Conservation (phyloP, 2,329 filamentous ascomycete genomes). For the Pseudocercospora crystallina region DNA sequence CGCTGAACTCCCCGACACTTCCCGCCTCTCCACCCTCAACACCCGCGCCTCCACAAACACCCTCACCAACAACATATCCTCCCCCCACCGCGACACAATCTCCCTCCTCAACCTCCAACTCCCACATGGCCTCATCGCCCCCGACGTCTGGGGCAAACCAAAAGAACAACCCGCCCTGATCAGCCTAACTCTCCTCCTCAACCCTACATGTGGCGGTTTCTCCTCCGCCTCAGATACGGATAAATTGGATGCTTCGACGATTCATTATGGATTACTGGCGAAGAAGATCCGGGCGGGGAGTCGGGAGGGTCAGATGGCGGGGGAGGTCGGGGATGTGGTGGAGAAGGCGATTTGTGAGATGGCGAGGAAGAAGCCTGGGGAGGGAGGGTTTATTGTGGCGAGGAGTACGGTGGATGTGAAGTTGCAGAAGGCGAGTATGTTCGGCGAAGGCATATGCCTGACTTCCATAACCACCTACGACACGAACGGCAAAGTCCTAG, state of each 20-base stretch:
- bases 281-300: conserved; percentile 54
- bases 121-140: conserved; percentile 53
- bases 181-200: conserved; percentile 60
- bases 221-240: conserved; percentile 59
- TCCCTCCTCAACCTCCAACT: conserved; percentile 63
- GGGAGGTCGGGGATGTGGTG: conserved; percentile 24
- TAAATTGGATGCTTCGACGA: conserved; percentile 65
- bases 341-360: conserved; percentile 23
- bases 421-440: conserved; percentile 68
- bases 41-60: neutral
- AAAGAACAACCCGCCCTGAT: conserved; percentile 63
- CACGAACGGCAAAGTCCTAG: conserved; percentile 24
- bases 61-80: neutral
- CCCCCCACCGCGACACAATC: conserved; percentile 39
- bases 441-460: conserved; percentile 53
- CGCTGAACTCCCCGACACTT: too few species aligned
- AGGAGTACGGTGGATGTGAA: conserved; percentile 39
- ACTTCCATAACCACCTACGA: conserved; percentile 32
- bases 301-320: conserved; percentile 16
- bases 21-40: neutral
- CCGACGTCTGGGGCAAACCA: conserved; percentile 68
- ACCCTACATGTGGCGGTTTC: conserved; percentile 45
- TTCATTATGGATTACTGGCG: conserved; percentile 72
- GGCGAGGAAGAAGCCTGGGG: conserved; percentile 31
- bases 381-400: conserved; percentile 23